Conservation (phyloP, 768 basidiomycete species). For the Rhizopogon rudus region DNA sequence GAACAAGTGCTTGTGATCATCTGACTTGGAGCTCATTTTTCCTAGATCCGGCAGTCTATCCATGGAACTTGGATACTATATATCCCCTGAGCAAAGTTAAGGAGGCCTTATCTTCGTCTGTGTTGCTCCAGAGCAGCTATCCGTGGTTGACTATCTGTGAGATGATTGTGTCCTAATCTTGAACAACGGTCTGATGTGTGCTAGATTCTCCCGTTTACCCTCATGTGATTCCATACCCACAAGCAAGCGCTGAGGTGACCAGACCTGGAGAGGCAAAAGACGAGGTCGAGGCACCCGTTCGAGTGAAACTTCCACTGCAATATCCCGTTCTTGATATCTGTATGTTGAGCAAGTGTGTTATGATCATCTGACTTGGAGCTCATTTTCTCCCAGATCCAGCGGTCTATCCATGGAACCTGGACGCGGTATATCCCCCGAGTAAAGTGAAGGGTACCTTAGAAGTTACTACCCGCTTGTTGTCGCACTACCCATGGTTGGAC, state of each 20-base stretch:
- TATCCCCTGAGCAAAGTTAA: slow-evolving; percentile 14
- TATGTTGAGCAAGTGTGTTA: too few relatives aligned
- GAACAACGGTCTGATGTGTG: slow-evolving; percentile 1
- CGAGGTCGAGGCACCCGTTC: too few relatives aligned
- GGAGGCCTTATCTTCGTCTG: slow-evolving; percentile 1
- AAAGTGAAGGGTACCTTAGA: background rate
- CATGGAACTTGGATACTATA: slow-evolving; percentile 18
- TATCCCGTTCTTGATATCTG: too few relatives aligned
- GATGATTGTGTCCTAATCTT: slow-evolving; percentile 3
- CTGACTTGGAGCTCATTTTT: background rate
- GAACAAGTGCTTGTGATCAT: background rate
- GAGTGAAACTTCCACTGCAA: too few relatives aligned
- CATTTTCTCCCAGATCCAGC: slow-evolving; percentile 8
- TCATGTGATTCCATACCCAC: background rate
- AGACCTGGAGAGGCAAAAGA: too few relatives aligned
- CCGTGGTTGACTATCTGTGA: slow-evolving; percentile 35
- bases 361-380: too few relatives aligned
- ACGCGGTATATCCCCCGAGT: slow-evolving; percentile 18
- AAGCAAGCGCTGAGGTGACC: too few relatives aligned
- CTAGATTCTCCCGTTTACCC: slow-evolving; percentile 22
- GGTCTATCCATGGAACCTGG: slow-evolving; percentile 25
- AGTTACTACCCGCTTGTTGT: background rate
- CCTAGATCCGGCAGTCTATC: slow-evolving; percentile 21
- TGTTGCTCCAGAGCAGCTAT: slow-evolving; percentile 19
- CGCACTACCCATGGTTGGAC: slow-evolving; percentile 18